Evolutionary conservation across 148 eudicot genomes (phyloP), one percentile per base, ranked within the genome.

Genomic region (Vaccinium vitisidaea): DNA sequence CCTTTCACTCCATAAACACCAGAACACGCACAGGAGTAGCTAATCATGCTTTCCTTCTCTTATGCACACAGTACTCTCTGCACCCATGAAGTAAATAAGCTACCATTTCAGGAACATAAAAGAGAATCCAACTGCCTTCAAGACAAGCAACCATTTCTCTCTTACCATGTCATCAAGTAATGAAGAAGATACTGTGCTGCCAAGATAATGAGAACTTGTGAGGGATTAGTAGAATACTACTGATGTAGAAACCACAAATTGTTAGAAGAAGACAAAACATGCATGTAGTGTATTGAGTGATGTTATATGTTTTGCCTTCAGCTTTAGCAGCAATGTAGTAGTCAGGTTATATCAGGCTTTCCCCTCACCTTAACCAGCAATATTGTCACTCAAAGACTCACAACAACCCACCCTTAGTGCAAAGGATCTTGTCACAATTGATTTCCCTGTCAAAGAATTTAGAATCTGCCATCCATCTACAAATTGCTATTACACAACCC

Each of bases 211-310:
- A 10, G 36, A 67, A 67, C 36, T 71, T 32, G 19, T 46, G 55
- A 46, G 2, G 80, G 80, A n/a, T 14, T 58, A 50, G 36, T 77
- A 25, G 46, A 18, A 52, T 18, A 43, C 78, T 74, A 15, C 75
- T 12, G 49, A 74, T 39, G 18, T 74, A 74, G 50, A 75, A 43
- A 50, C 58, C 48, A n/a, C 18, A 43, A 48, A 5, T 8, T 8
- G 80, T 77, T 52, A 77, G 53, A 77, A 77, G 39, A 49, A 77
- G 80, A 77, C 58, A 25, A 8, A 18, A 77, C 25, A 53, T 49
- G 56, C 80, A 77, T 77, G 6, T 13, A 12, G 54, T 53, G 80
- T n/a, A 77, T 77, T 77, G 18, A 50, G 59, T n/a, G 16, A 6
- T n/a, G 27, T 77, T 11, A 50, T 77, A 50, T 18, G 49, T 71